These are phyloP conservation scores for Paramecium pentaurelia DNA, from an alignment of 73 alveolate species.

Conservation along the genomic window DNA sequence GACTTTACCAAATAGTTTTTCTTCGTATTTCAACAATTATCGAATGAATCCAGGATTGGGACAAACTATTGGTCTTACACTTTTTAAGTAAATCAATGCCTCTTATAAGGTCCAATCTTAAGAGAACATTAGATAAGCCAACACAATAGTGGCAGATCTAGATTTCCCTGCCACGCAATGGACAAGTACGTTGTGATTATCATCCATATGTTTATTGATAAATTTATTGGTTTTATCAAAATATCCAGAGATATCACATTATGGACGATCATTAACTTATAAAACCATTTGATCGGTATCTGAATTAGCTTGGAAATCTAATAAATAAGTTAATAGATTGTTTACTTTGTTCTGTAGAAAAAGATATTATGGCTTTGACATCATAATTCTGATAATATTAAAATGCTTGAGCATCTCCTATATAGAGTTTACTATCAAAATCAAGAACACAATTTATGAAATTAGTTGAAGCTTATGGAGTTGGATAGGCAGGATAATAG, in stretches of 20 bases:
- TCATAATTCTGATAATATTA: not conserved
- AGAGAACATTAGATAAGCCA: conserved; percentile 70
- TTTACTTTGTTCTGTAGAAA: conserved; percentile 10
- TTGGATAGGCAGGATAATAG: conserved; percentile 7
- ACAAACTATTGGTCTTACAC: not conserved
- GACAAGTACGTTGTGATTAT: conserved; percentile 38
- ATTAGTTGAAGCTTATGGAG: not conserved
- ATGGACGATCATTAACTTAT: not conserved
- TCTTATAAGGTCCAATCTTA: conserved; percentile 39
- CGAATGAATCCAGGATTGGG: conserved; percentile 45
- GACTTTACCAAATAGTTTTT: not conserved
- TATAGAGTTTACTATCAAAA: conserved; percentile 19
- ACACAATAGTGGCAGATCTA: conserved; percentile 71
- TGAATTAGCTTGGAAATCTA: not conserved
- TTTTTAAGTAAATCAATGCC: conserved; percentile 2
- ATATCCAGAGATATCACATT: not conserved
- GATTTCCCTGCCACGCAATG: conserved; percentile 82
- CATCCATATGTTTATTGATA: conserved; percentile 18
- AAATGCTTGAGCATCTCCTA: conserved; percentile 3
- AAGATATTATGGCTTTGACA: conserved; percentile 9
- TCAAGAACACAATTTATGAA: conserved; percentile 8
- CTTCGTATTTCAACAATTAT: not conserved
- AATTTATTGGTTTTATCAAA: conserved; percentile 1
- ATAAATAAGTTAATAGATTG: not conserved
- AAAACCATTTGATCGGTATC: not conserved